Conservation (phyloP, 169 alveolate genomes). For the Plasmodium gaboni region DNA sequence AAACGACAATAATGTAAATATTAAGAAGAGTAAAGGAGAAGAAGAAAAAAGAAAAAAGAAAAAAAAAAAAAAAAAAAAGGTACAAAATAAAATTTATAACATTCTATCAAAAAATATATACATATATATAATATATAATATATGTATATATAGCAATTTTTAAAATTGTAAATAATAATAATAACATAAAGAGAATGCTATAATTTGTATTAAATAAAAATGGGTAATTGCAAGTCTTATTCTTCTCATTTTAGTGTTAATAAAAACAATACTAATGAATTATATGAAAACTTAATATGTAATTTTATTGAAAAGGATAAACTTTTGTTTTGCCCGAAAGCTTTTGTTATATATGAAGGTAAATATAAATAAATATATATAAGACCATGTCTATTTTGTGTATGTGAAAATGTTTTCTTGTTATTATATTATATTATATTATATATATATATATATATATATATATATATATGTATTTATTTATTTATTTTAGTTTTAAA, state of each 20-base stretch:
- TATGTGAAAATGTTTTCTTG: too few relatives aligned
- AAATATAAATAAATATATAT: slow-evolving; percentile 10
- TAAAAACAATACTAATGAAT: slow-evolving; percentile 55
- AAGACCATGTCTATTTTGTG: background rate
- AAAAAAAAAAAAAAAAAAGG: too few relatives aligned
- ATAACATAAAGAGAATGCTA: background rate
- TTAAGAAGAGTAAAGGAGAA: slow-evolving; percentile 20
- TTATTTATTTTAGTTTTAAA: slow-evolving; percentile 16
- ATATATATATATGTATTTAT: background rate
- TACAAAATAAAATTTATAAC: too few relatives aligned
- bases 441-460: background rate
- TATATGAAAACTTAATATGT: slow-evolving; percentile 70
- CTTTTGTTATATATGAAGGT: slow-evolving; percentile 70
- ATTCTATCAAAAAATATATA: too few relatives aligned
- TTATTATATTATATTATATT: background rate
- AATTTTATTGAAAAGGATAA: slow-evolving; percentile 53
- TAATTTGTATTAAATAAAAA: slow-evolving; percentile 10
- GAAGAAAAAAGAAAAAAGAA: background rate
- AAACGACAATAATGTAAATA: slow-evolving; percentile 44
- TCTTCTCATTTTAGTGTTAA: slow-evolving; percentile 44
- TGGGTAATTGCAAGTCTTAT: slow-evolving; percentile 70
- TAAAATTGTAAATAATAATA: background rate
- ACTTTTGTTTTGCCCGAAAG: slow-evolving; percentile 34
- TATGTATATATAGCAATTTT: too few relatives aligned
- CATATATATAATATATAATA: too few relatives aligned